phyloP scores from a whole-genome alignment of 225 moss, liverwort and hornwort genomes.

The Ulota crispa region DNA sequence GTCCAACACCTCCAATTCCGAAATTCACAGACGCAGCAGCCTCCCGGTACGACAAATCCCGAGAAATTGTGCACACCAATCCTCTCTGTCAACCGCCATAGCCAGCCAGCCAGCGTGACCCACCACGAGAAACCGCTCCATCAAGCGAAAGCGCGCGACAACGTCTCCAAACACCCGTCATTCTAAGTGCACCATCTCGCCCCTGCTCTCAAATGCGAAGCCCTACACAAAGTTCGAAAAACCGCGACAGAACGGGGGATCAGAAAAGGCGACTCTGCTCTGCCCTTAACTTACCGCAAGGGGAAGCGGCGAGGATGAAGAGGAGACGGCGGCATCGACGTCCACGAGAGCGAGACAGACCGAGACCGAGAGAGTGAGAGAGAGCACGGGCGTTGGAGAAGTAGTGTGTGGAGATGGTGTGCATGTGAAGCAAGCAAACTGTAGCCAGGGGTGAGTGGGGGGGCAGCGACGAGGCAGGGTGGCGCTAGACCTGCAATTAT shows the following conservation, averaged over 20 bases:
- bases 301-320: neutral
- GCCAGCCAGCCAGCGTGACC: constrained; percentile 5
- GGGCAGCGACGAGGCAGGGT: too few species aligned
- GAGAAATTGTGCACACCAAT: neutral
- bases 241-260: neutral
- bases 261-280: too few species aligned
- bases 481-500: too few species aligned
- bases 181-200: neutral
- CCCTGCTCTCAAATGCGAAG: neutral
- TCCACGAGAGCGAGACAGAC: too few species aligned
- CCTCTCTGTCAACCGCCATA: constrained; percentile 13
- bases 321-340: too few species aligned
- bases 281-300: neutral
- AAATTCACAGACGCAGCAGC: neutral
- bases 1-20: neutral
- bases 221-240: constrained; percentile 4
- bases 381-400: too few species aligned
- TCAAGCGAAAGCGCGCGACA: constrained; percentile 4
- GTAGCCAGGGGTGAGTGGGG: too few species aligned
- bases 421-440: too few species aligned
- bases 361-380: too few species aligned
- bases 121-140: neutral
- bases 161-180: neutral
- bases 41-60: neutral
- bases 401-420: too few species aligned